Percentiles rank a stretch among this genome's conserved stretches.
Evolutionary conservation across 805 yeast genomes (phyloP).

Genomic region (Wickerhamomyces xylosicus): DNA sequence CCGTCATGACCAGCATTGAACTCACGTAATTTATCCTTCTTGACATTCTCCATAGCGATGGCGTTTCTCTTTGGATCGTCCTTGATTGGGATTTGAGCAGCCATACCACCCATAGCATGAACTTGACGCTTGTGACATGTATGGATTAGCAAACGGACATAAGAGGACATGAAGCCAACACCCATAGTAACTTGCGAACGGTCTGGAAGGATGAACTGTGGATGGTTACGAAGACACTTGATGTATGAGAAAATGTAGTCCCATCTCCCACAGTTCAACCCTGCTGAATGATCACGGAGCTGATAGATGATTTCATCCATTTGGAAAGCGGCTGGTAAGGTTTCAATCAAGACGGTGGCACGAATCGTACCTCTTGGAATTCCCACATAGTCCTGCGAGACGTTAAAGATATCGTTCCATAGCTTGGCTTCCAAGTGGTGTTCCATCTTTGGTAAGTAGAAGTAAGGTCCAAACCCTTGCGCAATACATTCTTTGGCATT

Average conservation of each 20-base stretch:
- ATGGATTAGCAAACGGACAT: conserved; percentile 63
- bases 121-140: conserved; percentile 72
- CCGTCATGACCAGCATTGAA: conserved; percentile 77
- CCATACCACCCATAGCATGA: conserved; percentile 89
- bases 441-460: conserved; percentile 80
- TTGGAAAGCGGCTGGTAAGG: conserved; percentile 79
- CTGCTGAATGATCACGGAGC: conserved; percentile 66
- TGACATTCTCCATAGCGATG: conserved; percentile 62
- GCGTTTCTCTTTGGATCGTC: conserved; percentile 53
- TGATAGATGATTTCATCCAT: conserved; percentile 78
- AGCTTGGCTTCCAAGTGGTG: conserved; percentile 74
- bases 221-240: conserved; percentile 61
- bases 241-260: conserved; percentile 78
- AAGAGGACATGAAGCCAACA: conserved; percentile 72
- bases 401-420: conserved; percentile 76
- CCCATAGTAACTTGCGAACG: conserved; percentile 72
- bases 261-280: conserved; percentile 86
- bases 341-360: conserved; percentile 76
- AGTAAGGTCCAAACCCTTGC: conserved; percentile 71
- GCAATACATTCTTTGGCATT: conserved; percentile 53
- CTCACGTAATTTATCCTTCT: conserved; percentile 68
- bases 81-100: conserved; percentile 78
- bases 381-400: conserved; percentile 61
- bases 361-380: conserved; percentile 69
- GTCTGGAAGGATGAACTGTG: conserved; percentile 64